These are phyloP conservation scores for Seminavis robusta DNA, from an alignment of 108 stramenopile species.

Conservation along the genomic window DNA sequence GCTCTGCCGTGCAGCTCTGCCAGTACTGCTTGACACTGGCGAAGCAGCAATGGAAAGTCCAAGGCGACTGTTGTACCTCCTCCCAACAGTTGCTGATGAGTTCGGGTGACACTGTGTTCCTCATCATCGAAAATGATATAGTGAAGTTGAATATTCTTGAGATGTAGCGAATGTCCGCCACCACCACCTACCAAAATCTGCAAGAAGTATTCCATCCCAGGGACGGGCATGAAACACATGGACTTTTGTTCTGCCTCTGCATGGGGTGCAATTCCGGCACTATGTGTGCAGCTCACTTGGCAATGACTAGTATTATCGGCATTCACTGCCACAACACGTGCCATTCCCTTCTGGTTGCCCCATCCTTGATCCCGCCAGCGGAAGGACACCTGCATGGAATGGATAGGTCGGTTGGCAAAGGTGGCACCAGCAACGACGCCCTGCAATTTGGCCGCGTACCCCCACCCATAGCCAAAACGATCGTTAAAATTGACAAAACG, in stretches of 20 bases:
- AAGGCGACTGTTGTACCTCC: too few species aligned
- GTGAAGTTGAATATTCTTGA: not conserved
- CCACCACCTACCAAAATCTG: constrained; percentile 18
- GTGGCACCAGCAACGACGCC: too few species aligned
- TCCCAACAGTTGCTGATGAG: too few species aligned
- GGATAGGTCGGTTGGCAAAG: constrained; percentile 10
- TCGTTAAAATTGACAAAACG: too few species aligned
- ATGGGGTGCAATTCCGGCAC: constrained; percentile 7
- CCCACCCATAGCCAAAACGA: too few species aligned
- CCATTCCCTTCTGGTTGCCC: constrained; percentile 13
- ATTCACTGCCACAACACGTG: not conserved
- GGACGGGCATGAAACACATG: constrained; percentile 6
- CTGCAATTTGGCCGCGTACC: too few species aligned
- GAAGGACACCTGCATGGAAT: not conserved
- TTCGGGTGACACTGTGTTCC: constrained; percentile 1
- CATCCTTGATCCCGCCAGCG: constrained; percentile 21
- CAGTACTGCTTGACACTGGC: too few species aligned
- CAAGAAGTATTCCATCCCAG: constrained; percentile 6
- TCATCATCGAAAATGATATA: constrained; percentile 19
- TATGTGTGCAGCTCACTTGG: not conserved
- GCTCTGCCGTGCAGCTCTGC: too few species aligned
- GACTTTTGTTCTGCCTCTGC: not conserved
- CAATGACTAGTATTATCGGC: constrained; percentile 3
- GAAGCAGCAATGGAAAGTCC: too few species aligned
- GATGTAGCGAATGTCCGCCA: constrained; percentile 10